These are phyloP conservation scores for Malassezia slooffiae DNA, from an alignment of 1,284 basidiomycete species.

Conservation along the genomic window DNA sequence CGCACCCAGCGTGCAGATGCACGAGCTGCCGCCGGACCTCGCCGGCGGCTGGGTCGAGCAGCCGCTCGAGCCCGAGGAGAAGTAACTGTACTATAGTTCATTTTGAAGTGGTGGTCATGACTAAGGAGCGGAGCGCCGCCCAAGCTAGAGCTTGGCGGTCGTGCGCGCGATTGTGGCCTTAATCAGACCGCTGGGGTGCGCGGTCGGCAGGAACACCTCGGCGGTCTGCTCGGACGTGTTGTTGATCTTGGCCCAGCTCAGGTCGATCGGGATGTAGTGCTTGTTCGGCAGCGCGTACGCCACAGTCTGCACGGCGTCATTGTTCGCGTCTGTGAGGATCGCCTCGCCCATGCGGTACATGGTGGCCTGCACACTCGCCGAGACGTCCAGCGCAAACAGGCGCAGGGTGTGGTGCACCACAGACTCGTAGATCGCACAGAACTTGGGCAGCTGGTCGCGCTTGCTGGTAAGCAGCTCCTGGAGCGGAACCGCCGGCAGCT, in stretches of 20 bases:
- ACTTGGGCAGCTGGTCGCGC: constrained; percentile 32
- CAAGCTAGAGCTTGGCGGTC: constrained; percentile 19
- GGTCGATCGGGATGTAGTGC: constrained; percentile 41
- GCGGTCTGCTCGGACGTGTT: constrained; percentile 34
- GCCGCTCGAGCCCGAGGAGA: constrained; percentile 16
- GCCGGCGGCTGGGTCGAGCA: constrained; percentile 68
- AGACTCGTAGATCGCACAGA: constrained; percentile 49
- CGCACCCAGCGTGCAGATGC: constrained; percentile 89
- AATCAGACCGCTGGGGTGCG: constrained; percentile 36
- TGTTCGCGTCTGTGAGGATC: constrained; percentile 50
- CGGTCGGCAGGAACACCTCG: constrained; percentile 35
- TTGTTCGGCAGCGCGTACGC: constrained; percentile 76
- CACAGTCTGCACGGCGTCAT: constrained; percentile 56
- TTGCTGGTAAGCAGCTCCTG: constrained; percentile 39
- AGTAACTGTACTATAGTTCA: background rate
- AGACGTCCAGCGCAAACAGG: constrained; percentile 74
- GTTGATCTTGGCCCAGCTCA: constrained; percentile 29
- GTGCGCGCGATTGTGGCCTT: constrained; percentile 29
- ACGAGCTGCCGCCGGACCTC: constrained; percentile 86
- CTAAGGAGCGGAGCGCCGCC: no score
- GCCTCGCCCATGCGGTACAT: constrained; percentile 75
- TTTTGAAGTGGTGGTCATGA: no score
- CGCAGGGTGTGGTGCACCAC: constrained; percentile 64
- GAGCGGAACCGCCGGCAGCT: constrained; percentile 18
- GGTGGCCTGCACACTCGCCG: constrained; percentile 84